Conservation (phyloP, 148 eudicot genomes). For the Pouteria glomerata region DNA sequence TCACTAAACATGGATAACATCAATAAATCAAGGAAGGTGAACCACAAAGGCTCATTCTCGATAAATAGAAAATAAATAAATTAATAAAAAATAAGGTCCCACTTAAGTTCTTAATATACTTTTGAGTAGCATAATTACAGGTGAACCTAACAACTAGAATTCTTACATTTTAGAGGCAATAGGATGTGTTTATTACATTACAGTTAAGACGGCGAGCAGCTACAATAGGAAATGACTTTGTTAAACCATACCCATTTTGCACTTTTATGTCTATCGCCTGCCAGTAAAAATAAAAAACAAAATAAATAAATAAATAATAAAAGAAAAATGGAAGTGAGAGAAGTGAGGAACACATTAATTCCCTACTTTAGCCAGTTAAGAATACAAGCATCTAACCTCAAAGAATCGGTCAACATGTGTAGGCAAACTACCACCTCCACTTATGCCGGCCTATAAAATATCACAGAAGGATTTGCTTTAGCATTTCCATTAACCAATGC, state of each 20-base stretch:
- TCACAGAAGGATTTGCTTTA: constrained; percentile 5
- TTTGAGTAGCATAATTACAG: background rate
- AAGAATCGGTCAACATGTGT: constrained; percentile 79
- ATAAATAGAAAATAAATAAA: no score
- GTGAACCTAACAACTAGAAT: background rate
- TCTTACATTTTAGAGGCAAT: background rate
- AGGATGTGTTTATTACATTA: constrained; percentile 52
- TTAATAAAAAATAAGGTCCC: no score
- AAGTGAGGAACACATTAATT: background rate
- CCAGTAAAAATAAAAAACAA: background rate
- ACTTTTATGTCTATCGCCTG: constrained; percentile 77
- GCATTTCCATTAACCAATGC: background rate
- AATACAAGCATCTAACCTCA: constrained; percentile 53
- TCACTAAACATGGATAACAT: no score
- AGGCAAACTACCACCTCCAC: constrained; percentile 97
- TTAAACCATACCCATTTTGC: constrained; percentile 91
- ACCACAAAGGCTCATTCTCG: no score
- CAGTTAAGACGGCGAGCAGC: constrained; percentile 55
- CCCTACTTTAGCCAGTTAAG: constrained; percentile 7
- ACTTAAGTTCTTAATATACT: background rate
- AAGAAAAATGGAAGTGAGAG: constrained; percentile 9
- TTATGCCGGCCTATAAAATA: constrained; percentile 71
- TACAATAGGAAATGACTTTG: constrained; percentile 84
- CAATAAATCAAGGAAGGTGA: no score
- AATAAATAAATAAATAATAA: no score